phyloP scores from a whole-genome alignment of 805 yeast species.

The Nakazawaea populi region DNA sequence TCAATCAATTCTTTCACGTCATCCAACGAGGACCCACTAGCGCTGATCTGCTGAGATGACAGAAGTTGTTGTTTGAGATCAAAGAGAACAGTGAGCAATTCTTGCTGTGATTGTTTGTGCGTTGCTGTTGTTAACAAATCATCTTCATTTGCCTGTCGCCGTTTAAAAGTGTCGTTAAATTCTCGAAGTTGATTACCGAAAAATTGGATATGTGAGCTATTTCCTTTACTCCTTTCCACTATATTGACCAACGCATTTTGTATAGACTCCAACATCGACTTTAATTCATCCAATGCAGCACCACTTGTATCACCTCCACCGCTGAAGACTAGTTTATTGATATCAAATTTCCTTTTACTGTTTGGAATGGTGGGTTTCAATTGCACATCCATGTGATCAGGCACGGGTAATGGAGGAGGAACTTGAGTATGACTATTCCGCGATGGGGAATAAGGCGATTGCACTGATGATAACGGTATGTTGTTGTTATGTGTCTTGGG shows the following conservation, averaged over 20 bases:
- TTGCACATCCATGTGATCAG: constrained; percentile 9
- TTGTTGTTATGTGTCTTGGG: neutral
- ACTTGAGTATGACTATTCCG: neutral
- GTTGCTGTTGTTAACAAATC: constrained; percentile 8
- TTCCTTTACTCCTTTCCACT: constrained; percentile 9
- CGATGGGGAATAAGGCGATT: constrained; percentile 8
- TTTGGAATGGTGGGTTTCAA: constrained; percentile 10
- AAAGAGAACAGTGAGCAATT: neutral
- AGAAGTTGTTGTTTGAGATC: neutral
- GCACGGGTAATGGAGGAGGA: constrained; percentile 10
- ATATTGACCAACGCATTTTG: constrained; percentile 9
- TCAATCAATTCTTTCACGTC: neutral
- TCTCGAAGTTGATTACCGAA: constrained; percentile 7
- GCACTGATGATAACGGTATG: too few species aligned
- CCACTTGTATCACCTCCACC: neutral
- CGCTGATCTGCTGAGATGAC: neutral
- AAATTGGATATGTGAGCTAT: constrained; percentile 5
- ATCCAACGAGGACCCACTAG: neutral
- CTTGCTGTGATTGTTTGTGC: neutral
- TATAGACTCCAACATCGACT: constrained; percentile 9
- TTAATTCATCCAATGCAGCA: constrained; percentile 9
- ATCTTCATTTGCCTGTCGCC: constrained; percentile 5
- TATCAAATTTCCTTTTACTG: constrained; percentile 9
- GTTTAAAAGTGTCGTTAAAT: constrained; percentile 9
- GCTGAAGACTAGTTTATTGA: constrained; percentile 6